These are phyloP conservation scores for Colletotrichum gigasporum DNA, from an alignment of 2,329 filamentous ascomycete species.

Conservation along the genomic window DNA sequence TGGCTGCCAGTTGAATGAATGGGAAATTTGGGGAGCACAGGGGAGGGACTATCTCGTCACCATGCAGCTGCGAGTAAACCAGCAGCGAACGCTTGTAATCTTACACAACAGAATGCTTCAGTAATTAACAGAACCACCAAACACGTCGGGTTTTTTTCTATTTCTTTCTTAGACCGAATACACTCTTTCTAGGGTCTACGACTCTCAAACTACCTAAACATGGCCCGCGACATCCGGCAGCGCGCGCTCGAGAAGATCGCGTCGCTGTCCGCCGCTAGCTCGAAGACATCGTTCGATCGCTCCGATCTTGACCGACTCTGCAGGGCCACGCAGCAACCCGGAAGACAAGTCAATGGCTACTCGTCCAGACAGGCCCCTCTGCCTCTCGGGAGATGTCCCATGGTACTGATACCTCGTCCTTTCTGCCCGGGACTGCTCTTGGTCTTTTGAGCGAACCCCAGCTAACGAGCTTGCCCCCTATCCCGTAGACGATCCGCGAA, in stretches of 20 bases:
- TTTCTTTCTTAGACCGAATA: no score
- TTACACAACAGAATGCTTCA: neutral
- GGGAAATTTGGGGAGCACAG: slow-evolving; percentile 14
- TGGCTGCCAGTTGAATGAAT: slow-evolving; percentile 15
- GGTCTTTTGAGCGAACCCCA: neutral
- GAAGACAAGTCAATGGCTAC: slow-evolving; percentile 58
- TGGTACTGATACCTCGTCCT: slow-evolving; percentile 56
- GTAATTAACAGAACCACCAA: neutral
- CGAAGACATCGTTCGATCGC: slow-evolving; percentile 64
- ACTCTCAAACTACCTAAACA: slow-evolving; percentile 38
- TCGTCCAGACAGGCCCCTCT: slow-evolving; percentile 45
- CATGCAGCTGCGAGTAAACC: slow-evolving; percentile 6
- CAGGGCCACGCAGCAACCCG: slow-evolving; percentile 62
- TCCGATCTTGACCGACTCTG: slow-evolving; percentile 72
- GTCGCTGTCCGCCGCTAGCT: slow-evolving; percentile 65
- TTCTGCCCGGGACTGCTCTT: neutral
- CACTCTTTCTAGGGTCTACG: neutral
- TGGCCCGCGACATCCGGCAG: slow-evolving; percentile 67
- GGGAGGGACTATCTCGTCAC: slow-evolving; percentile 21
- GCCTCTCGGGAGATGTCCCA: slow-evolving; percentile 64
- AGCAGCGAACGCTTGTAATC: neutral
- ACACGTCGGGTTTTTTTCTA: neutral
- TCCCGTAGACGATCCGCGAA: slow-evolving; percentile 79
- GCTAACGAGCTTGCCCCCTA: slow-evolving; percentile 4
- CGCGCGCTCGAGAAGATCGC: slow-evolving; percentile 73